phyloP scores from a whole-genome alignment of 331 rosid genomes.

The Ulmus americana region DNA sequence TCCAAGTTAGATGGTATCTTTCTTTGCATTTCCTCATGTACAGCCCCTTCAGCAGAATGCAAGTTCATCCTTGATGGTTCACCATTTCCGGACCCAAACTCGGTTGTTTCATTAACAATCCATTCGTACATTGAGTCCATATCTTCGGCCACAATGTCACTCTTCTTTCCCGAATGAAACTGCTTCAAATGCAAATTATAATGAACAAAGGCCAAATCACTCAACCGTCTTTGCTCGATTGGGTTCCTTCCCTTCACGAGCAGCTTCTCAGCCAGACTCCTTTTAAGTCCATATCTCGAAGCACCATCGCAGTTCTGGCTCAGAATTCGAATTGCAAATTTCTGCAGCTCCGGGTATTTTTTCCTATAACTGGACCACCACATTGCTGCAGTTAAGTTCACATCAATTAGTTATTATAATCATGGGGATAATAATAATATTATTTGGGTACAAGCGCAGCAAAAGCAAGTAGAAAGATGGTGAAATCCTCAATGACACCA shows the following conservation, averaged over 20 bases:
- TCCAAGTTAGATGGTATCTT: too few species aligned
- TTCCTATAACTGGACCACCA: constrained; percentile 28
- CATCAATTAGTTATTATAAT: neutral
- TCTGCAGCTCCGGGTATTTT: constrained; percentile 21
- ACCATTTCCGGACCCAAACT: too few species aligned
- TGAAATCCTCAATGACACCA: too few species aligned
- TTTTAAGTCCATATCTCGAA: constrained; percentile 15
- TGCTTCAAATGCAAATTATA: constrained; percentile 26
- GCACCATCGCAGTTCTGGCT: constrained; percentile 27
- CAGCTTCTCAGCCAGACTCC: constrained; percentile 25
- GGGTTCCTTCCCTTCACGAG: constrained; percentile 17
- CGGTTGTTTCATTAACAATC: neutral
- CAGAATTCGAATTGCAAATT: constrained; percentile 24
- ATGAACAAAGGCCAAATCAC: constrained; percentile 18
- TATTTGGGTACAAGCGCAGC: too few species aligned
- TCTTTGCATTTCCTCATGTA: too few species aligned
- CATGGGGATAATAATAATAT: too few species aligned
- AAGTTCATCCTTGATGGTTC: too few species aligned
- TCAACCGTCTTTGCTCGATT: constrained; percentile 15
- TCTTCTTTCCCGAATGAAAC: constrained; percentile 5
- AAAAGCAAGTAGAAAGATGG: too few species aligned
- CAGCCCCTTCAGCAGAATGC: too few species aligned
- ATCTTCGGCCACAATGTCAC: constrained; percentile 11
- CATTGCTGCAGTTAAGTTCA: constrained; percentile 11
- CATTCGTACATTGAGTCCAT: constrained; percentile 21